Conservation (phyloP, 2,329 filamentous ascomycete genomes). For the Phaeoacremonium minimum region DNA sequence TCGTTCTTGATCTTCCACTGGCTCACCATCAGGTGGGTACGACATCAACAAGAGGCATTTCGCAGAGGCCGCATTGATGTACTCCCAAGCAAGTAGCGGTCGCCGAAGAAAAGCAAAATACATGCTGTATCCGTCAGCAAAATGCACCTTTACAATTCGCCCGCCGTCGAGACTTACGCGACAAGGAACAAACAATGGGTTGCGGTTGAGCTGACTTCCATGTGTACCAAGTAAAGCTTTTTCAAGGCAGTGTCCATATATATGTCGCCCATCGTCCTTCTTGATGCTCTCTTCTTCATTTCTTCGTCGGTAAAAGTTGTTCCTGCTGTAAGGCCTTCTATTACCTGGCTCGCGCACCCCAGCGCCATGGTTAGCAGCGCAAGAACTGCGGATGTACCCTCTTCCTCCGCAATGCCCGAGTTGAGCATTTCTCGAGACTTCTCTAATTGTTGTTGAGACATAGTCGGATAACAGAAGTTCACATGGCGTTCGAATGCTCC, state of each 20-base stretch:
- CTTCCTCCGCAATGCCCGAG: slow-evolving; percentile 27
- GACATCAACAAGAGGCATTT: slow-evolving; percentile 45
- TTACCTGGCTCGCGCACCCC: slow-evolving; percentile 38
- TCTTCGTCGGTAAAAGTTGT: slow-evolving; percentile 17
- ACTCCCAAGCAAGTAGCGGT: slow-evolving; percentile 48
- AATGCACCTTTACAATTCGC: no score
- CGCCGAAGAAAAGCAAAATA: slow-evolving; percentile 46
- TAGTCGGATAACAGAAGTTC: slow-evolving; percentile 51
- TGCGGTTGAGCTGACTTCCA: slow-evolving; percentile 38
- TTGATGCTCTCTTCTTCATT: slow-evolving; percentile 20
- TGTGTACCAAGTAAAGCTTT: slow-evolving; percentile 38
- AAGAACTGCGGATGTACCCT: slow-evolving; percentile 32
- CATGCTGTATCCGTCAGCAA: slow-evolving; percentile 20
- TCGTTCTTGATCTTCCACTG: slow-evolving; percentile 37
- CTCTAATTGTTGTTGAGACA: slow-evolving; percentile 33
- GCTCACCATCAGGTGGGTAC: slow-evolving; percentile 29
- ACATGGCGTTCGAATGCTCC: slow-evolving; percentile 38
- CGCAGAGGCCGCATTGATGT: slow-evolving; percentile 41
- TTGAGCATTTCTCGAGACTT: slow-evolving; percentile 24
- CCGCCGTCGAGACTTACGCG: slow-evolving; percentile 34
- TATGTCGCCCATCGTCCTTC: slow-evolving; percentile 30
- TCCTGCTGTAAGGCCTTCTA: slow-evolving; percentile 18
- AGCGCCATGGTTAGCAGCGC: slow-evolving; percentile 41
- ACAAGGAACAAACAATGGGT: slow-evolving; percentile 46
- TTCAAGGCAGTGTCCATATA: slow-evolving; percentile 43